Base-by-base conservation (phyloP, 2,329 filamentous ascomycete genomes). In the Microdochium trichocladiopsis region DNA sequence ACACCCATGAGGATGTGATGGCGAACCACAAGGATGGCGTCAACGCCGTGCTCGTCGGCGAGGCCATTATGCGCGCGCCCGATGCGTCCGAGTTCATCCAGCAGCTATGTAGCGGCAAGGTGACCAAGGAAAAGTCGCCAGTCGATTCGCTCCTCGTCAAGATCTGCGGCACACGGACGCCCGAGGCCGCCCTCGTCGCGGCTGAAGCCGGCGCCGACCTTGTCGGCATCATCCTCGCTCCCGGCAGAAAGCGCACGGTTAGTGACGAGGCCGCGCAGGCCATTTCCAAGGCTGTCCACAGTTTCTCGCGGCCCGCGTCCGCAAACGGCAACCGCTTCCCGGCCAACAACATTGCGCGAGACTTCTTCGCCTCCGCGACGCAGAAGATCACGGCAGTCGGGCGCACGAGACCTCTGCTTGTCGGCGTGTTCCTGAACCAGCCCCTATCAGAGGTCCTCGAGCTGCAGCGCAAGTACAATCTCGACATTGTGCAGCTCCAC, bases 381-480 rank as follows among this genome's bases (percentile, higher is more conserved):
- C 65, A 69, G 28, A 72, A 73, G 53, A 67, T 85, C 4, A 69
- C 78, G 65, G 65, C 57, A 0, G 52, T 49, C 14, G 55, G 51
- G 28, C 56, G 75, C 66, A 64, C 81, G 14, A 72, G 88, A 10
- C 86, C 93, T 1, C 78, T 94, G 2, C 78, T 99, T 1, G 94
- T 96, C 4, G 94, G 94, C 52, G 93, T 99, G 2, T 99, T 99
- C 73, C 87, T 89, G 61, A 88, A 96, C 66, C 93, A 97, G 64
- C 83, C 93, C 1, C 76, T 99, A 10, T 80, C 83, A 33, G 90
- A 96, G 60, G 78, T 99, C 6, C 75, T 97, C 50, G 80, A 85
- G 56, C 83, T 93, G 66, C 88, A 95, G 61, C 82, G 82, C 57
- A 75, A 84, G 12, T 84, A 96, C 58, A 77, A 79, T 47, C 80